Evolutionary conservation across 2,329 filamentous ascomycete species (phyloP).

Genomic region (Cadophora gregata): DNA sequence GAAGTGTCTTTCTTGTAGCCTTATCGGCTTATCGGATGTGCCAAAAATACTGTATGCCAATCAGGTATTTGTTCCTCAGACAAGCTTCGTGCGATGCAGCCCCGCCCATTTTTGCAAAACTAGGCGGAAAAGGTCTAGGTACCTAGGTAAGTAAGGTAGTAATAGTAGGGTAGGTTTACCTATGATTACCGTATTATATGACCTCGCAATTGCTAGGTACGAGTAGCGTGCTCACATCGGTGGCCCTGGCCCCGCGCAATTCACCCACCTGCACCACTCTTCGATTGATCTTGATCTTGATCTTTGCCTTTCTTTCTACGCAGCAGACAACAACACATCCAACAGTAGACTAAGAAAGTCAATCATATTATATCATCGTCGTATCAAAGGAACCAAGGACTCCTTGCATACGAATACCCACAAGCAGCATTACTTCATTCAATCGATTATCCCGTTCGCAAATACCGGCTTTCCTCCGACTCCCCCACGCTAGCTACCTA

Average conservation of each 20-base stretch:
- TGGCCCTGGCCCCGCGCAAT: not conserved
- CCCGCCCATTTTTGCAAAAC: too few relatives aligned
- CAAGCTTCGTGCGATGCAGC: too few relatives aligned
- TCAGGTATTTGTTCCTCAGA: too few relatives aligned
- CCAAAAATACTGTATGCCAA: too few relatives aligned
- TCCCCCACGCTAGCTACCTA: not conserved
- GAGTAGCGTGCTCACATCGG: slow-evolving; percentile 4
- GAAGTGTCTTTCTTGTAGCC: too few relatives aligned
- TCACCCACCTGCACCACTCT: not conserved
- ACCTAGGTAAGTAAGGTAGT: too few relatives aligned
- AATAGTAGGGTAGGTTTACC: too few relatives aligned
- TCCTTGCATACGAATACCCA: not conserved
- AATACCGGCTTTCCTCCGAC: slow-evolving; percentile 1
- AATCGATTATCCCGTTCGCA: not conserved
- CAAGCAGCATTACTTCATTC: not conserved
- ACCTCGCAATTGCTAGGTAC: too few relatives aligned
- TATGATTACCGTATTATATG: too few relatives aligned
- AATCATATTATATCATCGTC: not conserved
- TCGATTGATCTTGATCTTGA: too few relatives aligned
- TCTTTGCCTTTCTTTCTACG: not conserved
- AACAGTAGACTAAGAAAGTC: not conserved
- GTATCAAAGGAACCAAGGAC: not conserved
- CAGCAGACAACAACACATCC: not conserved
- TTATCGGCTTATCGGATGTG: too few relatives aligned
- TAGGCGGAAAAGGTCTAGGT: too few relatives aligned